Evolutionary conservation across 371 early-diverging fungal genomes (phyloP).

Genomic region (Haplosporangium sp.): DNA sequence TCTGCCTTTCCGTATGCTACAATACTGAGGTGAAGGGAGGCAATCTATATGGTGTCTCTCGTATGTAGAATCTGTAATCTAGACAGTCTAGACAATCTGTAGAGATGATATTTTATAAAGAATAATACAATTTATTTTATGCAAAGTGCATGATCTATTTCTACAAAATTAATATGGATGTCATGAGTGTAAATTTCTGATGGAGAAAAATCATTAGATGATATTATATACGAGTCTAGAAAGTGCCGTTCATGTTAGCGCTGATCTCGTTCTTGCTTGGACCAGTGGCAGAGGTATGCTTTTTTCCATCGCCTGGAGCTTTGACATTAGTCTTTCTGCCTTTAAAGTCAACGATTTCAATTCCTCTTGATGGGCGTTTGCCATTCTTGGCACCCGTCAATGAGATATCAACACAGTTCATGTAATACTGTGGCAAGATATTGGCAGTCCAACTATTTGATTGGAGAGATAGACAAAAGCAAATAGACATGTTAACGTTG

Average conservation of each 20-base stretch:
- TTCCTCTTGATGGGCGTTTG: conserved; percentile 18
- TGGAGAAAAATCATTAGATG: not conserved
- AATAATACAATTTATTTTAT: no score
- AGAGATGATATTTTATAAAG: not conserved
- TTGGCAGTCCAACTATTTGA: conserved; percentile 68
- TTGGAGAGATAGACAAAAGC: not conserved
- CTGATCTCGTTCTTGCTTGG: conserved; percentile 18
- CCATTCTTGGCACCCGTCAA: conserved; percentile 28
- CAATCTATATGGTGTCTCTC: conserved; percentile 76
- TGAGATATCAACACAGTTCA: conserved; percentile 79
- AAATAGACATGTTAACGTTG: not conserved
- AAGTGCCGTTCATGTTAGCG: conserved; percentile 18
- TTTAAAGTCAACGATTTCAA: conserved; percentile 37
- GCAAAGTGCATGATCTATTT: no score
- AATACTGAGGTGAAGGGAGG: conserved; percentile 72
- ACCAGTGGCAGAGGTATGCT: conserved; percentile 19
- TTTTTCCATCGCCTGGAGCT: conserved; percentile 25
- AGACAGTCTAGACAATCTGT: not conserved
- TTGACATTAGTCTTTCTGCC: conserved; percentile 6
- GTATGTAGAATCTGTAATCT: conserved; percentile 63
- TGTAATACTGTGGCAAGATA: conserved; percentile 81
- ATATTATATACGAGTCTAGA: not conserved
- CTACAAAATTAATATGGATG: not conserved
- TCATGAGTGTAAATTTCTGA: no score
- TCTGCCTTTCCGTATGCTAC: conserved; percentile 72